Evolutionary conservation across 306 rosid species (phyloP), one percentile per base, ranked within the genome.

Genomic region (Comarum palustre): DNA sequence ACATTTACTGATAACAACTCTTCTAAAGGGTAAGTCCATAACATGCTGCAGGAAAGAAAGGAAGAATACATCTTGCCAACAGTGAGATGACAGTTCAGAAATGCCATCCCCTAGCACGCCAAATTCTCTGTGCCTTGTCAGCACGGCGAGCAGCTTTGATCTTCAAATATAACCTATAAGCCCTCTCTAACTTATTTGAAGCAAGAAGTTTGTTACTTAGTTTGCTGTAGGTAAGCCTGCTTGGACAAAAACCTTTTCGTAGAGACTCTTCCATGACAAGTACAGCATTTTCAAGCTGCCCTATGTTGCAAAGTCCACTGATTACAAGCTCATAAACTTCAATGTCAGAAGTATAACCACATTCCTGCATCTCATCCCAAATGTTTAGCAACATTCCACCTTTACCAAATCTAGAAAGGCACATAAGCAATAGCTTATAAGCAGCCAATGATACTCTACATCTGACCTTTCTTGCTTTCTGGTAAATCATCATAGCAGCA

Each of bases 41-140:
- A 43, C 71, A 24, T 42, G 36, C 54, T 42, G 71, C 3, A 43
- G 55, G 52, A 45, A 38, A 38, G 55, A 24, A 29, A 31, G 31
- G 52, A 32, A 48, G 12, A 6, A 22, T 0, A 42, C 16, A 41
- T 48, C 14, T 66, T 29, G 45, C 58, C 57, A 42, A 13, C 8
- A 6, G 16, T n/a, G 65, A 66, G 74, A 69, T 51, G 63, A 36
- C 68, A 61, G 6, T 77, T 89, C 89, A 93, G 48, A 87, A 90
- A 77, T 93, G 98, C 98, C 97, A 93, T 36, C 98, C 98, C 29
- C 74, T 93, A 50, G 89, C 59, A 51, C 88, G 94, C 98, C 97
- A 89, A 80, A 73, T 81, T 69, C 82, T 87, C 75, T 82, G 84
- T 4, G 90, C 84, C 62, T 84, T 89, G 42, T 91, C 87, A 66